A percentile compares a stretch with the other conserved stretches of the same genome.
phyloP scores from a whole-genome alignment of 2,329 filamentous ascomycete genomes.

The Magnaporthales sp. region DNA sequence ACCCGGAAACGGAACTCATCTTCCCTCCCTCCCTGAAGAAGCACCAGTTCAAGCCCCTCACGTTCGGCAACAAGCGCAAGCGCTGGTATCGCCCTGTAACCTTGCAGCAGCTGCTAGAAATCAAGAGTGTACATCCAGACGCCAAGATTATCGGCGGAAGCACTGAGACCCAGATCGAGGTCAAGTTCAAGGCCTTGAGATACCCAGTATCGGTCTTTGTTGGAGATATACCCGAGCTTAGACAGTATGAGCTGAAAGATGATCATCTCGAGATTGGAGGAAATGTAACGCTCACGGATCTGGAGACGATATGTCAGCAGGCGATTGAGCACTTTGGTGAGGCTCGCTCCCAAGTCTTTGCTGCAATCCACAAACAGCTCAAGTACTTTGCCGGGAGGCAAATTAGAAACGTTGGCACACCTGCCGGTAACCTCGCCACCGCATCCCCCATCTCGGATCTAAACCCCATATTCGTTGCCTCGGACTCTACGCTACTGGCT shows the following conservation, averaged over 20 bases:
- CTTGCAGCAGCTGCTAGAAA: conserved; percentile 77
- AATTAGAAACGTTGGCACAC: conserved; percentile 95
- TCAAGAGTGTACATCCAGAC: conserved; percentile 75
- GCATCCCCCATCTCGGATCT: conserved; percentile 95
- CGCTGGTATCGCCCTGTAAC: conserved; percentile 88
- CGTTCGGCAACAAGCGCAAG: conserved; percentile 91
- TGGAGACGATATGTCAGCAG: conserved; percentile 75
- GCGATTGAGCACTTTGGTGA: conserved; percentile 72
- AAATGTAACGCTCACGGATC: conserved; percentile 84
- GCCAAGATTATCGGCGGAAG: conserved; percentile 95
- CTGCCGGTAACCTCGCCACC: conserved; percentile 87
- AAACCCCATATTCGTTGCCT: conserved; percentile 87
- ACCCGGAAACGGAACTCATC: conserved; percentile 87
- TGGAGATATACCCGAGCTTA: conserved; percentile 83
- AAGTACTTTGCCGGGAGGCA: conserved; percentile 92
- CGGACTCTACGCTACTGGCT: conserved; percentile 72
- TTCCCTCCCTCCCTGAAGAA: conserved; percentile 82
- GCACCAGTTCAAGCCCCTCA: conserved; percentile 71
- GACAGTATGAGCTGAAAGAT: conserved; percentile 71
- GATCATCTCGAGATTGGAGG: conserved; percentile 86
- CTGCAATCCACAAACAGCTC: conserved; percentile 87
- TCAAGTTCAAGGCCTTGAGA: conserved; percentile 92
- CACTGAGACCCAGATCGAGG: conserved; percentile 95
- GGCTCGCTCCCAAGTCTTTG: conserved; percentile 67
- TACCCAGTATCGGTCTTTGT: conserved; percentile 88